Conservation (phyloP, 2,329 filamentous ascomycete species). For the Xylogone sp. region DNA sequence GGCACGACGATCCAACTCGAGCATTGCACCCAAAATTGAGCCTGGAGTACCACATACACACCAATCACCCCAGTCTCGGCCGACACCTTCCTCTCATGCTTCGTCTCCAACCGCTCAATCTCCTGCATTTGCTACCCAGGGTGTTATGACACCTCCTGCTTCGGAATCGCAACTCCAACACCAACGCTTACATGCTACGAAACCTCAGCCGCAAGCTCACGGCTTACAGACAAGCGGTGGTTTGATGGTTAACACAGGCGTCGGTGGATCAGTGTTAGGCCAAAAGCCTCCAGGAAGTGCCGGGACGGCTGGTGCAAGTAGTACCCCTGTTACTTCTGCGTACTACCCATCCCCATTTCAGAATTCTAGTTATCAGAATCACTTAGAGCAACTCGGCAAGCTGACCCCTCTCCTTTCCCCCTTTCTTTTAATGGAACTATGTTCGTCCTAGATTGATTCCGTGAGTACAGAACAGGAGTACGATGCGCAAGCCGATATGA, state of each 20-base stretch:
- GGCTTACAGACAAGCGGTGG: slow-evolving; percentile 20
- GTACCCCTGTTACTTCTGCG: slow-evolving; percentile 37
- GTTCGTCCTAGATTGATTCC: slow-evolving; percentile 63
- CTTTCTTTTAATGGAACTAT: slow-evolving; percentile 51
- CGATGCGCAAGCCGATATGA: slow-evolving; percentile 82
- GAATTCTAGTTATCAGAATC: slow-evolving; percentile 86
- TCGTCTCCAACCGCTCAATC: slow-evolving; percentile 64
- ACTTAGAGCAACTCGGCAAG: slow-evolving; percentile 95
- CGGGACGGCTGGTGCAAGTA: slow-evolving; percentile 32
- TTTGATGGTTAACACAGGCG: slow-evolving; percentile 20
- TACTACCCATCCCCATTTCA: slow-evolving; percentile 89
- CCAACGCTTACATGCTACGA: slow-evolving; percentile 30
- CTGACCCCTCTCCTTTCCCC: slow-evolving; percentile 48
- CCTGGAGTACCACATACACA: slow-evolving; percentile 41
- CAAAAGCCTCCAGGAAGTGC: slow-evolving; percentile 26
- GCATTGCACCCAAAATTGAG: slow-evolving; percentile 72
- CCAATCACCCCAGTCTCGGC: slow-evolving; percentile 70
- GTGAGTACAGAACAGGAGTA: slow-evolving; percentile 89
- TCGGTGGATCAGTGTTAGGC: slow-evolving; percentile 18
- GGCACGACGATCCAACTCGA: slow-evolving; percentile 66
- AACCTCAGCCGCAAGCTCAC: slow-evolving; percentile 18
- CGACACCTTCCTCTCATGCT: slow-evolving; percentile 76
- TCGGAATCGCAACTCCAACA: slow-evolving; percentile 51
- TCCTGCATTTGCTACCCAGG: slow-evolving; percentile 56
- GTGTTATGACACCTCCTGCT: slow-evolving; percentile 57